Base-by-base conservation (phyloP, 495 filamentous ascomycete species). In the Penicillium silybi region DNA sequence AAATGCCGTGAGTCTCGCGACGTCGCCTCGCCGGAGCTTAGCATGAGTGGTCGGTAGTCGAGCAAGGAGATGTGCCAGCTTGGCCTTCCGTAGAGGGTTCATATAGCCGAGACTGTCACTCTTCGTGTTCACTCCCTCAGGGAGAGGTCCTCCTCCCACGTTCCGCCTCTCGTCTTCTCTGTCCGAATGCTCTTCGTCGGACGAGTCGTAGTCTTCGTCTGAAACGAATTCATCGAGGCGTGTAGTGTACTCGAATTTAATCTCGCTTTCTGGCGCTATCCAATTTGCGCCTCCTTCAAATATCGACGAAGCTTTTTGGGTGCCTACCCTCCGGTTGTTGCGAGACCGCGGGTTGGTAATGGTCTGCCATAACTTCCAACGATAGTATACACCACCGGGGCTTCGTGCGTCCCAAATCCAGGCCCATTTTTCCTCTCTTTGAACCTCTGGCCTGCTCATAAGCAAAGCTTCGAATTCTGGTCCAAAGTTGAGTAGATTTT, bases 361-460 rank as follows among this genome's bases (percentile, higher is more conserved):
- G 23, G 90, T 77, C 55, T 90, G 82, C 90, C 89, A 97, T 46
- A 97, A 60, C 44, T 88, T 86, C 88, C 89, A 97, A 15, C 92
- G 83, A 68, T 96, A 97, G 73, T 88, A 97, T 4, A 92, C 80
- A 6, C 87, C 89, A 6, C 84, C 86, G 44, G 83, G 69, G 57
- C 88, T 90, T 43, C 89, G 78, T 23, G 92, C 76, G 67, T 99
- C 88, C 86, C 87, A 99, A 3, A 99, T 68, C 88, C 90, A 99
- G 0, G 90, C 87, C 85, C 91, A 99, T 62, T 85, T 91, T 57
- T 92, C 87, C 34, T 96, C 87, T 20, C 70, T 75, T 55, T 92
- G 88, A 2, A 97, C 87, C 34, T 87, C 82, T 0, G 83, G 84
- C 16, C 85, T 77, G 32, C 81, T 86, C 93, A 97, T 97, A 3